Percentiles rank a stretch among this genome's conserved stretches.
These are phyloP conservation scores for Smallanthus sonchifolius DNA, from an alignment of 129 eudicot species.

Conservation along the genomic window DNA sequence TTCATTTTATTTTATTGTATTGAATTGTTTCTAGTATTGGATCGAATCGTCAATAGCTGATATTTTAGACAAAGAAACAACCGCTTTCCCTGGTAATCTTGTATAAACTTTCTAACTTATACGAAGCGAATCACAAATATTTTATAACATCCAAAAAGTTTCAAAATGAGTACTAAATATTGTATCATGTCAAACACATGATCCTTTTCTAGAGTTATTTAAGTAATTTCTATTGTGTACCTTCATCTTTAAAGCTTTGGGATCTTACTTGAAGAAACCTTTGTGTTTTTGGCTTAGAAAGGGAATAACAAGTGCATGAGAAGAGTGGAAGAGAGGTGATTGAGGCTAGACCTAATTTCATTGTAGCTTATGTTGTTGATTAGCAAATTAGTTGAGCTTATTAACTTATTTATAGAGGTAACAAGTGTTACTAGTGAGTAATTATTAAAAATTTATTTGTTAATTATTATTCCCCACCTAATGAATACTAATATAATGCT, in stretches of 20 bases:
- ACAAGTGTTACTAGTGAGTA: constrained; percentile 6
- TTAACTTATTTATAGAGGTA: constrained; percentile 25
- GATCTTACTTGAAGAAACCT: constrained; percentile 35
- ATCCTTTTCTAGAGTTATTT: neutral
- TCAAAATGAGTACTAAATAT: neutral
- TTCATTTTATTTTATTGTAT: neutral
- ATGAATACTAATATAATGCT: constrained; percentile 16
- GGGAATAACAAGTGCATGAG: constrained; percentile 12
- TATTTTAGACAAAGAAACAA: neutral
- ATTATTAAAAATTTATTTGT: neutral
- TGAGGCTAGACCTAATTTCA: constrained; percentile 8
- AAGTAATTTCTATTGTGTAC: constrained; percentile 6
- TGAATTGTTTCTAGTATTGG: neutral
- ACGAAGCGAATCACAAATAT: neutral
- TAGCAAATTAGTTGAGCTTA: constrained; percentile 3
- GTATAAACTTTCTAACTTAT: neutral
- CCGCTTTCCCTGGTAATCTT: neutral
- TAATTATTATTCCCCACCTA: constrained; percentile 5
- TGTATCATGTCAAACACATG: neutral
- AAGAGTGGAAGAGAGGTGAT: constrained; percentile 1
- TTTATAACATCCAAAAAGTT: neutral
- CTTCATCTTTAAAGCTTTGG: constrained; percentile 39
- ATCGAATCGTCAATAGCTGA: neutral
- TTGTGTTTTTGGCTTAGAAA: constrained; percentile 25
- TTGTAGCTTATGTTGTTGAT: neutral